These are phyloP conservation scores for Trichophyton mentagrophytes DNA, from an alignment of 2,329 filamentous ascomycete species.

Conservation along the genomic window DNA sequence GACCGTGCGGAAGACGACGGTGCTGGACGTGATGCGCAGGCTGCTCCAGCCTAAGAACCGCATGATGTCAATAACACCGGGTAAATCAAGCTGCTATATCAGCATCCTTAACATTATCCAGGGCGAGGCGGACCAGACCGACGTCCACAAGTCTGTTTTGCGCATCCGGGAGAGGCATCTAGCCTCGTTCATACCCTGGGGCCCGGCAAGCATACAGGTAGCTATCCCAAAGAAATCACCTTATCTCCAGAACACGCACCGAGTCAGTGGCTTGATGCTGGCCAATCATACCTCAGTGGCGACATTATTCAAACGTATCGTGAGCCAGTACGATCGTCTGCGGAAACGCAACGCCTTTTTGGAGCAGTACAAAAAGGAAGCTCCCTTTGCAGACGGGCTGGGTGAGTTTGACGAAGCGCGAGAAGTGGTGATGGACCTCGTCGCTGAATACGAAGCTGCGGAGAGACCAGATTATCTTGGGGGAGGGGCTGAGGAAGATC, in stretches of 20 bases:
- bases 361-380: conserved; percentile 90
- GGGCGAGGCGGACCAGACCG: conserved; percentile 93
- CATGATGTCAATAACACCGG: conserved; percentile 93
- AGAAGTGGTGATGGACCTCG: conserved; percentile 80
- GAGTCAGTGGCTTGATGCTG: conserved; percentile 92
- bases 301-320: conserved; percentile 88
- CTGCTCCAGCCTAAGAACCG: conserved; percentile 95
- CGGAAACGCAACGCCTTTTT: conserved; percentile 94
- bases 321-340: conserved; percentile 84
- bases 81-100: conserved; percentile 97
- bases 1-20: conserved; percentile 94
- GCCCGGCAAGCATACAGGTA: conserved; percentile 92
- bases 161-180: conserved; percentile 88
- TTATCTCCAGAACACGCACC: conserved; percentile 85
- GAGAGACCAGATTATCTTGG: conserved; percentile 84
- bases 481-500: conserved; percentile 11
- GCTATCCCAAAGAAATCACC: conserved; percentile 93
- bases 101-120: conserved; percentile 98
- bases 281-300: conserved; percentile 97
- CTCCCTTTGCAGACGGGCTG: conserved; percentile 80
- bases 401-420: conserved; percentile 91
- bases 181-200: conserved; percentile 97
- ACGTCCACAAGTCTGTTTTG: conserved; percentile 93
- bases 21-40: conserved; percentile 92
- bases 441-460: conserved; percentile 90